Percentiles rank a stretch among this genome's conserved stretches.
Evolutionary conservation across 768 basidiomycete species (phyloP).

Genomic region (Phylloporus sp.): DNA sequence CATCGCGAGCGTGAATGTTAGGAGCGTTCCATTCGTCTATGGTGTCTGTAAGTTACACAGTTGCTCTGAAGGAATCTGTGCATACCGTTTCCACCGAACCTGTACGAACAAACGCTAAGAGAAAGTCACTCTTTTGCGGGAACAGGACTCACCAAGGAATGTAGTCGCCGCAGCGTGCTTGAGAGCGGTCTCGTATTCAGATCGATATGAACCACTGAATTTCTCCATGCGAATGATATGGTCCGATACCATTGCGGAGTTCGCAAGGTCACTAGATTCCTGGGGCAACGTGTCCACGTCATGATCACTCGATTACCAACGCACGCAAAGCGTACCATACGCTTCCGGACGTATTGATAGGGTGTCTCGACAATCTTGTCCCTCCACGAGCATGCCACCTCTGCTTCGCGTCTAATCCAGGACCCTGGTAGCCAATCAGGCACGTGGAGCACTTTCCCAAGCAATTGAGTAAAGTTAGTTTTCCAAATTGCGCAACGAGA

Average conservation of each 20-base stretch:
- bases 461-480: not conserved
- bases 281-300: not conserved
- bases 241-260: slow-evolving; percentile 9
- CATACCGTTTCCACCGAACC: not conserved
- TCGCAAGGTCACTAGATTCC: not conserved
- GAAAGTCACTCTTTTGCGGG: no score
- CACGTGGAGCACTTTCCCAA: slow-evolving; percentile 3
- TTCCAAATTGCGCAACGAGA: not conserved
- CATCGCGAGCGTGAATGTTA: not conserved
- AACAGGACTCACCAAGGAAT: slow-evolving; percentile 5
- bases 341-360: slow-evolving; percentile 22
- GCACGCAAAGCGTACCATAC: slow-evolving; percentile 21
- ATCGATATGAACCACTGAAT: not conserved
- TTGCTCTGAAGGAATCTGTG: no score
- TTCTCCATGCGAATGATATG: slow-evolving; percentile 13
- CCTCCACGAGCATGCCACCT: not conserved
- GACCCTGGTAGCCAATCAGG: slow-evolving; percentile 40
- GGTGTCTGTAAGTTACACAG: not conserved
- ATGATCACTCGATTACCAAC: not conserved
- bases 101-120: not conserved
- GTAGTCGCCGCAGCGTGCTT: slow-evolving; percentile 9
- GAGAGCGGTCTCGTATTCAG: slow-evolving; percentile 4
- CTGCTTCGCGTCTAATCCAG: slow-evolving; percentile 34
- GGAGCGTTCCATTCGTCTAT: not conserved
- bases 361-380: slow-evolving; percentile 16